Evolutionary conservation across 805 yeast genomes (phyloP), one percentile per base, ranked within the genome.

Genomic region (Candida pseudoglaebosa): DNA sequence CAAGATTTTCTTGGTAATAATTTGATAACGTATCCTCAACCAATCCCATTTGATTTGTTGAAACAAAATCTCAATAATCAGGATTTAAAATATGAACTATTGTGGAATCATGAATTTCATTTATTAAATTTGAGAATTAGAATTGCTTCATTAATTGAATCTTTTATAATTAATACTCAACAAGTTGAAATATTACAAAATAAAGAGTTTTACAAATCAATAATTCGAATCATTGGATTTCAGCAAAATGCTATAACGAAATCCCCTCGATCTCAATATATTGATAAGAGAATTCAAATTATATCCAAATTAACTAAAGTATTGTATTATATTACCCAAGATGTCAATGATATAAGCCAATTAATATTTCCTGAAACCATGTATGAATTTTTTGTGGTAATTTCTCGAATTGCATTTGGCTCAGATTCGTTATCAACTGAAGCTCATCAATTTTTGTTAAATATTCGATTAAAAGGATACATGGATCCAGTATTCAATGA

Each of bases 371-470:
- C 70, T 4, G 73, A 67, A 38, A 61, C 70, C 1, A 52, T 68
- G 39, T 57, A 61, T 36, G 81, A 76, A 44, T 50, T 79, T 24
- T 62, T 73, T 36, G 75, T 77, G 10, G 65, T 72, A 2, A 53
- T 79, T 14, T 71, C 77, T 66, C 55, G 81, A 40, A 65, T 78
- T 4, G 73, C 82, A 3, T 75, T 75, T 47, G 71, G 75, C 12
- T 56, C 71, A 5, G 71, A 65, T 24, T 61, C 68, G n/a, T 55
- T 73, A 3, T 53, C 67, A 2, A 40, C 50, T 1, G 64, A 67
- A 24, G 73, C 73, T 3, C 51, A 55, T 24, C 45, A 57, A 28
- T 51, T 77, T 16, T 49, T 75, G 13, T 56, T 56, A 18, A 48
- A 60, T 19, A 47, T 74, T 8, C 53, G 77, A 39, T 51, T 56